A percentile compares a stretch with the other conserved stretches of the same genome.
Evolutionary conservation across 371 early-diverging fungal species (phyloP).

Genomic region (Mortierella sp.): DNA sequence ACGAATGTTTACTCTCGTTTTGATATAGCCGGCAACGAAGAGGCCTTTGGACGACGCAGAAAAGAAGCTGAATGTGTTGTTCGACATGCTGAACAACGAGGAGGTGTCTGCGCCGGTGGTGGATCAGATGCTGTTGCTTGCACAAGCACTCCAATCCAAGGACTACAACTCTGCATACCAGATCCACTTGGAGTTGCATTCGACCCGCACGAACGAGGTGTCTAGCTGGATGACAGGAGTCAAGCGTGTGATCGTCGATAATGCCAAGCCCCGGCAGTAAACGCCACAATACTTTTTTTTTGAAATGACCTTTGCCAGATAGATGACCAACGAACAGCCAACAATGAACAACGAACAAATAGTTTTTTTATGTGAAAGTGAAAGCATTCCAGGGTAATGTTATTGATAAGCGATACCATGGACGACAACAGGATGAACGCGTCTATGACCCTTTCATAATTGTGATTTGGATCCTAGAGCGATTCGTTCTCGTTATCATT

Average conservation of each 20-base stretch:
- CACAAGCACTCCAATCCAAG: slow-evolving; percentile 63
- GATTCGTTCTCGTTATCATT: no score
- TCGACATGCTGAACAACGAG: slow-evolving; percentile 84
- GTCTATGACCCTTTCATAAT: neutral
- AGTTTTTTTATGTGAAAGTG: neutral
- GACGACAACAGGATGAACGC: neutral
- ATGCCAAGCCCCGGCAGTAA: slow-evolving; percentile 46
- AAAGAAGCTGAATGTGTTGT: slow-evolving; percentile 74
- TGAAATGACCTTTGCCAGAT: neutral
- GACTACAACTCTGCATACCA: slow-evolving; percentile 67
- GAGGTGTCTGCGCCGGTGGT: slow-evolving; percentile 69
- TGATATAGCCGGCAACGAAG: slow-evolving; percentile 72
- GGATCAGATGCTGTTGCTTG: slow-evolving; percentile 68
- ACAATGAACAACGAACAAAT: neutral
- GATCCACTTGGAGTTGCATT: slow-evolving; percentile 66
- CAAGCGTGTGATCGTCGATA: slow-evolving; percentile 66
- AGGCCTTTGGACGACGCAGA: slow-evolving; percentile 83
- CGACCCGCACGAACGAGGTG: slow-evolving; percentile 66
- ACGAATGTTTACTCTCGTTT: neutral
- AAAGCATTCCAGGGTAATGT: no score
- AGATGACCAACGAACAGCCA: slow-evolving; percentile 6
- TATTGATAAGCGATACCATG: neutral
- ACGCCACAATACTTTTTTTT: neutral
- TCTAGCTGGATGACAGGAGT: slow-evolving; percentile 74
- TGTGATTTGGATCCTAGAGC: no score